These are phyloP conservation scores for Amaranthus palmeri DNA, from an alignment of 148 eudicot species.

Conservation along the genomic window DNA sequence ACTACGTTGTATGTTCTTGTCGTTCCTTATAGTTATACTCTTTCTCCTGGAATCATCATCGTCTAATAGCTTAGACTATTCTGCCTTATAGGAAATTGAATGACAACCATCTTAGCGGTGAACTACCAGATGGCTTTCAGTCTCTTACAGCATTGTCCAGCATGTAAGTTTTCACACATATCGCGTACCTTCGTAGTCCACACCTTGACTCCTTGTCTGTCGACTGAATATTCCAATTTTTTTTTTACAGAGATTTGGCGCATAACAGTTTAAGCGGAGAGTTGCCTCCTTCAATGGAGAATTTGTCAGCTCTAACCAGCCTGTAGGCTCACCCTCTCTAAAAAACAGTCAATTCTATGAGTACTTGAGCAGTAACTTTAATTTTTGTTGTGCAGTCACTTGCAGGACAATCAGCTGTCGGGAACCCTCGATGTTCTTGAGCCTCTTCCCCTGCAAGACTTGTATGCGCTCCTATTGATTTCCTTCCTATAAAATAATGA, in stretches of 20 bases:
- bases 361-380: constrained; percentile 13
- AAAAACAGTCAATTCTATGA: background rate
- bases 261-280: constrained; percentile 66
- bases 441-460: constrained; percentile 71
- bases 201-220: background rate
- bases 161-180: constrained; percentile 44
- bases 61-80: constrained; percentile 11
- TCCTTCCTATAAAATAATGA: background rate
- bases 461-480: constrained; percentile 50
- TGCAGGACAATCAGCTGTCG: constrained; percentile 89
- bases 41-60: background rate
- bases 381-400: constrained; percentile 52
- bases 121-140: constrained; percentile 77
- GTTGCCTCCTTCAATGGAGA: constrained; percentile 64
- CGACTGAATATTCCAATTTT: constrained; percentile 5
- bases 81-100: constrained; percentile 64
- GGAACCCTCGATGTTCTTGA: constrained; percentile 85
- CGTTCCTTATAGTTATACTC: background rate
- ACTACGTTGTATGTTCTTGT: constrained; percentile 50
- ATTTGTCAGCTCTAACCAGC: constrained; percentile 55
- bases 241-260: constrained; percentile 63
- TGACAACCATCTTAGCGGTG: constrained; percentile 69
- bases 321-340: constrained; percentile 45
- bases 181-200: constrained; percentile 2
- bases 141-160: constrained; percentile 55